Percentiles rank a stretch among this genome's conserved stretches.
These are phyloP conservation scores for Suillus bovinus DNA, from an alignment of 768 basidiomycete genomes.

Conservation along the genomic window DNA sequence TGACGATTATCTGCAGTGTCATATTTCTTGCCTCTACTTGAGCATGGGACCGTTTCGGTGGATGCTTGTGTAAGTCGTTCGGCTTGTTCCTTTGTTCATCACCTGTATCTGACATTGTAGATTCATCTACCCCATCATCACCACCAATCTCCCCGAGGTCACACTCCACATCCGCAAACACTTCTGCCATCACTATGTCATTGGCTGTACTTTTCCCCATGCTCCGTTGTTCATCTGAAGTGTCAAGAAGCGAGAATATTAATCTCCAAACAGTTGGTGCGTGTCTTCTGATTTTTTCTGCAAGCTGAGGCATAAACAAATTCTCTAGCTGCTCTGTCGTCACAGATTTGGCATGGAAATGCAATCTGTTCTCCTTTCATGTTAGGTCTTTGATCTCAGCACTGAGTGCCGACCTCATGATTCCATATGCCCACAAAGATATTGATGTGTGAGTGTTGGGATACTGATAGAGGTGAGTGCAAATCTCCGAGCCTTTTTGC, in stretches of 20 bases:
- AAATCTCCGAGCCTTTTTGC: too few species aligned
- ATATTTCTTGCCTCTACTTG: neutral
- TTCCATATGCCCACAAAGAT: too few species aligned
- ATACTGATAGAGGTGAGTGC: too few species aligned
- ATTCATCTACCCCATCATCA: neutral
- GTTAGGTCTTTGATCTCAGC: neutral
- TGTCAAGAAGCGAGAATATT: neutral
- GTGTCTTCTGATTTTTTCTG: neutral
- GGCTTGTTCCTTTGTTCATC: neutral
- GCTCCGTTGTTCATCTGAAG: neutral
- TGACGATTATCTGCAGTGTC: neutral
- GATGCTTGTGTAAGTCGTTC: neutral
- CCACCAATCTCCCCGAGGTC: conserved; percentile 1
- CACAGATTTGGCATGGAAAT: neutral
- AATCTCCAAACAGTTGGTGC: neutral
- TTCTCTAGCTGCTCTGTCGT: neutral
- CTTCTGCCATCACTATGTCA: neutral
- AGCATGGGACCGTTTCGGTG: neutral
- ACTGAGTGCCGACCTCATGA: neutral
- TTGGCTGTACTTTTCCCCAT: neutral
- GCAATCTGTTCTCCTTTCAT: neutral
- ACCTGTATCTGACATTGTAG: neutral
- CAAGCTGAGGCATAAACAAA: neutral
- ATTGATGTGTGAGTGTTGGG: too few species aligned
- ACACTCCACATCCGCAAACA: neutral